Base-by-base conservation (phyloP, 2,329 filamentous ascomycete genomes). In the Dryadomyces quercus-mongolicae region DNA sequence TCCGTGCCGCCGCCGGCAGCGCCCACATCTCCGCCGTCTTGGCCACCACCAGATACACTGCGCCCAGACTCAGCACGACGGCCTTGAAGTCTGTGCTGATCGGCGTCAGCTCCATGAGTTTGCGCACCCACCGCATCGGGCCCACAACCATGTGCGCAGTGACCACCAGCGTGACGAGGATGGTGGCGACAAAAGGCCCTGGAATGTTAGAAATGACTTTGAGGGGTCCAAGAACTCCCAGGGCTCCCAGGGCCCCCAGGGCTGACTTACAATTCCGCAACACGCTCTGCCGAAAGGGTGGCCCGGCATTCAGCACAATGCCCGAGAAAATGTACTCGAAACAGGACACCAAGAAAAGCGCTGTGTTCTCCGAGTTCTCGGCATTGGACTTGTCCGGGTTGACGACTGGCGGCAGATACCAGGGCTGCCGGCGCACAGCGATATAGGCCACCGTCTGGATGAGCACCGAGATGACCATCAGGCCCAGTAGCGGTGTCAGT, bases 281-380 rank as follows among this genome's bases (percentile, higher is more conserved):
- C 73, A 90, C 88, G 16, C 81, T 79, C 62, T 93, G 86, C 53
- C 93, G 78, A 71, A 95, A 98, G 0, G 93, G 93, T 38, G 81
- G 83, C 1, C 93, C 94, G n/a, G 93, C 88, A 62, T 86, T 95
- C 34, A 98, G 76, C 1, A 97, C 86, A 43, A 97, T 77, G 4
- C 88, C 93, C 0, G 89, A 87, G 21, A 96, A 76, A 42, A 95
- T 94, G 67, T 98, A 98, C 66, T 97, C 91, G 64, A 91, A 97
- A 67, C 90, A 96, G 1, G 87, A 94, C 5, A 91, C 75, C 34
- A 97, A 71, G 72, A 98, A 98, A 1, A 98, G 73, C 0, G 86
- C 83, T 0, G 92, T 95, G 63, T 98, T 97, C 63, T 97, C 87
- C 10, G 89, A 95, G 68, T 97, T 97, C 62, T 85, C 78, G 53